These are phyloP conservation scores for Lotmaria passim DNA, from an alignment of 208 protist species.

Conservation along the genomic window DNA sequence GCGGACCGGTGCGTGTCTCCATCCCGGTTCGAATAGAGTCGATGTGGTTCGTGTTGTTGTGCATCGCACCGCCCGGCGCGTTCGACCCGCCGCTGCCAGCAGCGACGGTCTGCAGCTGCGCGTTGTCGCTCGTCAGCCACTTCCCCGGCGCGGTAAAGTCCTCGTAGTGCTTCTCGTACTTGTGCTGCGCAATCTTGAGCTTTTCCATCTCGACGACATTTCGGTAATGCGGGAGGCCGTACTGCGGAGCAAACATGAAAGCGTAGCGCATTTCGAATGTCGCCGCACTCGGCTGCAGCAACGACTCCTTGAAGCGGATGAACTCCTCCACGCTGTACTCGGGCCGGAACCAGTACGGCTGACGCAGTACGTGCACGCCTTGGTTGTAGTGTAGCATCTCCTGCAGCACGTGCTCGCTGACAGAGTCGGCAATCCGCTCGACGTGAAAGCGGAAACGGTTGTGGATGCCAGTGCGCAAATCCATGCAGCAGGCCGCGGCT, in stretches of 20 bases:
- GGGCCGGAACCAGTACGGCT: slow-evolving; percentile 86
- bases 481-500: slow-evolving; percentile 84
- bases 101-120: slow-evolving; percentile 76
- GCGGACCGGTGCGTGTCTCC: slow-evolving; percentile 73
- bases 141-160: slow-evolving; percentile 83
- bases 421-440: slow-evolving; percentile 85
- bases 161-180: slow-evolving; percentile 90
- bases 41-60: slow-evolving; percentile 61
- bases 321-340: slow-evolving; percentile 93
- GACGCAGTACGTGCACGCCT: slow-evolving; percentile 81
- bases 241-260: slow-evolving; percentile 61
- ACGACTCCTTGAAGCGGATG: slow-evolving; percentile 88
- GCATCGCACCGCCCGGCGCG: slow-evolving; percentile 69
- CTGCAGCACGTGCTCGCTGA: slow-evolving; percentile 85
- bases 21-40: slow-evolving; percentile 50
- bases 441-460: slow-evolving; percentile 92
- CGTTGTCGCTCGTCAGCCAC: slow-evolving; percentile 81
- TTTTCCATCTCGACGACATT: slow-evolving; percentile 90
- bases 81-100: slow-evolving; percentile 71
- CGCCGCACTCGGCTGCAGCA: slow-evolving; percentile 85
- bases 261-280: slow-evolving; percentile 89
- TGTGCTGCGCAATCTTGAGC: slow-evolving; percentile 88
- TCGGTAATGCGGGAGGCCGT: slow-evolving; percentile 67
- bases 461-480: slow-evolving; percentile 89
- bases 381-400: slow-evolving; percentile 88